Evolutionary conservation across 2,329 filamentous ascomycete genomes (phyloP).

Genomic region (Ramularia collo-cygni): DNA sequence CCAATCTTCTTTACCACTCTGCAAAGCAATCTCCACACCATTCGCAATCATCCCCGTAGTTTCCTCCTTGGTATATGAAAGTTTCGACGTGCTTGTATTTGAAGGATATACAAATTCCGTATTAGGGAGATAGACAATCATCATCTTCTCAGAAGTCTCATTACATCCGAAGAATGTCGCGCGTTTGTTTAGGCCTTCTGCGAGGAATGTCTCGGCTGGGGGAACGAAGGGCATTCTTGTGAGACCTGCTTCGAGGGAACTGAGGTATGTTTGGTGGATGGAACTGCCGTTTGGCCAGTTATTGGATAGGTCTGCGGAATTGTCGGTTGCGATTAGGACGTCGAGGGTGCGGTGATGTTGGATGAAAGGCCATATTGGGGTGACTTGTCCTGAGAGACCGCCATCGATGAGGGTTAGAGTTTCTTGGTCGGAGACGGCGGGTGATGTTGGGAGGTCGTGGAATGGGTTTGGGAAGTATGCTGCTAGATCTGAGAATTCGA

Average conservation of each 20-base stretch:
- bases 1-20: slow-evolving; percentile 33
- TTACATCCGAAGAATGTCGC: slow-evolving; percentile 61
- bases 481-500: slow-evolving; percentile 37
- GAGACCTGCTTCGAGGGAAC: slow-evolving; percentile 45
- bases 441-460: slow-evolving; percentile 43
- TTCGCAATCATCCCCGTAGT: slow-evolving; percentile 37
- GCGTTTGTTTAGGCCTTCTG: slow-evolving; percentile 51
- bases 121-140: slow-evolving; percentile 43
- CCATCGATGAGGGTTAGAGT: slow-evolving; percentile 46
- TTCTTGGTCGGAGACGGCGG: slow-evolving; percentile 30
- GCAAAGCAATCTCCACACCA: slow-evolving; percentile 34
- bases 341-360: slow-evolving; percentile 49
- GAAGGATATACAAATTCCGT: slow-evolving; percentile 31
- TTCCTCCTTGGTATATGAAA: slow-evolving; percentile 33
- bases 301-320: slow-evolving; percentile 52
- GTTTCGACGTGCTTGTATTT: slow-evolving; percentile 28
- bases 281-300: slow-evolving; percentile 57
- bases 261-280: slow-evolving; percentile 51
- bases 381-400: slow-evolving; percentile 45
- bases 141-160: slow-evolving; percentile 26
- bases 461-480: slow-evolving; percentile 58
- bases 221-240: slow-evolving; percentile 55
- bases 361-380: slow-evolving; percentile 48
- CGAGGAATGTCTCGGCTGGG: slow-evolving; percentile 49
- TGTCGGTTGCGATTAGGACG: slow-evolving; percentile 60